Evolutionary conservation across 805 yeast species (phyloP).

Genomic region (Zygosaccharomyces gambellarensis): DNA sequence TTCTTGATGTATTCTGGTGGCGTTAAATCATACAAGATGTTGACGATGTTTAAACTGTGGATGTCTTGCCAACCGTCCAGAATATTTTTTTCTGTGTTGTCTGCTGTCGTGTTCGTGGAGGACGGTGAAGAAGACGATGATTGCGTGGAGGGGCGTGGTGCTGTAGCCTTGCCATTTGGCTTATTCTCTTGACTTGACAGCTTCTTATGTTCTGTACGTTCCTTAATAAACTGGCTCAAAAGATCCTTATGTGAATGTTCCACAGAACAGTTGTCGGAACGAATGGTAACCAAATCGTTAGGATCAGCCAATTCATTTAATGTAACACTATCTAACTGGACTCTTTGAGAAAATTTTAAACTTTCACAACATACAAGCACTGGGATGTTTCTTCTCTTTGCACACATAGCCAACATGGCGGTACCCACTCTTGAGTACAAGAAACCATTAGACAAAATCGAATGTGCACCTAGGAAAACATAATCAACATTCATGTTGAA

Average conservation of each 20-base stretch:
- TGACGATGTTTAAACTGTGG: slow-evolving; percentile 66
- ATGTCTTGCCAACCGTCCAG: slow-evolving; percentile 59
- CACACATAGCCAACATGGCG: slow-evolving; percentile 87
- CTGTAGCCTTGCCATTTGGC: slow-evolving; percentile 26
- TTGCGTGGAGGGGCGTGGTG: slow-evolving; percentile 25
- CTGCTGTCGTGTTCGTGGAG: slow-evolving; percentile 25
- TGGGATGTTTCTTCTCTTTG: slow-evolving; percentile 82
- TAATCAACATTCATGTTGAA: slow-evolving; percentile 77
- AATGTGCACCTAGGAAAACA: slow-evolving; percentile 93
- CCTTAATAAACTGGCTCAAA: slow-evolving; percentile 56
- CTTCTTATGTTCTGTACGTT: slow-evolving; percentile 31
- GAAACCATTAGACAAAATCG: slow-evolving; percentile 92
- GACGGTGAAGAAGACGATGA: slow-evolving; percentile 17
- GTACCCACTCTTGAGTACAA: slow-evolving; percentile 92
- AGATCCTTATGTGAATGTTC: slow-evolving; percentile 50
- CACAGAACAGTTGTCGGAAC: slow-evolving; percentile 48
- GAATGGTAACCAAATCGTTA: slow-evolving; percentile 57
- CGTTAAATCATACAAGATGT: slow-evolving; percentile 87
- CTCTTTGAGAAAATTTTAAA: slow-evolving; percentile 89
- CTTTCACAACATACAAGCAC: slow-evolving; percentile 95
- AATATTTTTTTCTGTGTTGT: slow-evolving; percentile 37
- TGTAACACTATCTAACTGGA: slow-evolving; percentile 93
- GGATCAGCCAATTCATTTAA: slow-evolving; percentile 84
- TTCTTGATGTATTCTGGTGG: slow-evolving; percentile 92
- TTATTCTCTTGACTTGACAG: slow-evolving; percentile 24